Percentiles rank a stretch among this genome's conserved stretches.
These are phyloP conservation scores for Endocladia muricata DNA, from an alignment of 31 red algal species.

Conservation along the genomic window DNA sequence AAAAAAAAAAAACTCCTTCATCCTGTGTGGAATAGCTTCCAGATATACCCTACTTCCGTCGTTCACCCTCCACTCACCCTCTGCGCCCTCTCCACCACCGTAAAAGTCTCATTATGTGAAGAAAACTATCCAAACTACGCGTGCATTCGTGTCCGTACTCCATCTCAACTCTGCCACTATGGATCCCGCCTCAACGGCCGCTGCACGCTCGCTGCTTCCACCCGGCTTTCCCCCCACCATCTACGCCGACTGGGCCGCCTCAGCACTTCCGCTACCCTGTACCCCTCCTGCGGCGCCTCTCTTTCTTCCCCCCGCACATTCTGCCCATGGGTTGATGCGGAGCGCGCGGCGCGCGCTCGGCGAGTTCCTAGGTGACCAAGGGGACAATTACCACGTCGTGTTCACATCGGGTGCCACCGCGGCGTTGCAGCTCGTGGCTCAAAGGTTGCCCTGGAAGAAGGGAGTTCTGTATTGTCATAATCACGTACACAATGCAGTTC, in stretches of 20 bases:
- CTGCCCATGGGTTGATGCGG: neutral
- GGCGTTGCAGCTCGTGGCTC: constrained; percentile 30
- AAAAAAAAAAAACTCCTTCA: too few species aligned
- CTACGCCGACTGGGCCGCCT: constrained; percentile 45
- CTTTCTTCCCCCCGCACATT: constrained; percentile 32
- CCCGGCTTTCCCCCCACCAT: constrained; percentile 1
- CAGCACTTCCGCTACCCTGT: constrained; percentile 30
- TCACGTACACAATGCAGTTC: constrained; percentile 46
- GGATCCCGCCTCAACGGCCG: neutral
- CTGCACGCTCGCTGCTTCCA: constrained; percentile 16
- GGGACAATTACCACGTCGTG: constrained; percentile 25
- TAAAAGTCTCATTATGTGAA: too few species aligned
- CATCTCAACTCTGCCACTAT: neutral
- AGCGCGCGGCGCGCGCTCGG: constrained; percentile 14
- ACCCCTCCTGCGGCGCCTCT: neutral
- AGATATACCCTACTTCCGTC: too few species aligned
- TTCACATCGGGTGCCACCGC: constrained; percentile 61
- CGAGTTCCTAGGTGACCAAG: constrained; percentile 25
- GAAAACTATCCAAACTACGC: too few species aligned
- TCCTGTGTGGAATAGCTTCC: too few species aligned
- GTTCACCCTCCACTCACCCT: too few species aligned
- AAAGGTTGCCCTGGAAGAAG: constrained; percentile 45
- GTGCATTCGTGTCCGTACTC: neutral
- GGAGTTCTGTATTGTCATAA: constrained; percentile 21
- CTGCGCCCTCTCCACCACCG: too few species aligned